Conservation (phyloP, 2,329 filamentous ascomycete genomes). For the Xylariaceae sp. region DNA sequence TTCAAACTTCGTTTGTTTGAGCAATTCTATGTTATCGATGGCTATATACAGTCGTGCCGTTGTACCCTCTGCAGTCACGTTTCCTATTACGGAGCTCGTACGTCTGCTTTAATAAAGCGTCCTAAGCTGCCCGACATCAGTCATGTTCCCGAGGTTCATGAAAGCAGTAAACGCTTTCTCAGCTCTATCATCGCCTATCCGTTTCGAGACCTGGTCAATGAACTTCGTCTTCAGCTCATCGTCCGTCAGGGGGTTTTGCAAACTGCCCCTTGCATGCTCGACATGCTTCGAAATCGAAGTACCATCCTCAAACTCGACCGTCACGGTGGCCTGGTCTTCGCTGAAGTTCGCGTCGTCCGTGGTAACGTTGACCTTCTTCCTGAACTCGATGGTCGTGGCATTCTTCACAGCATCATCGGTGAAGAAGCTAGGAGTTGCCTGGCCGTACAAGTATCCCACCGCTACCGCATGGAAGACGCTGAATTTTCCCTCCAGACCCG, state of each 20-base stretch:
- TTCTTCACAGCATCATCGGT: conserved; percentile 43
- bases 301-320: conserved; percentile 35
- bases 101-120: conserved; percentile 11
- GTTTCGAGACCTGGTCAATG: conserved; percentile 39
- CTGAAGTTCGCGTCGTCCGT: conserved; percentile 36
- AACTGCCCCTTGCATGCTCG: conserved; percentile 45
- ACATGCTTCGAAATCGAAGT: conserved; percentile 39
- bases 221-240: conserved; percentile 46
- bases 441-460: conserved; percentile 45
- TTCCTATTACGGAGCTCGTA: neutral
- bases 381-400: conserved; percentile 23
- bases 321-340: conserved; percentile 35
- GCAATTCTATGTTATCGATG: neutral
- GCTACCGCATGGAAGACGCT: conserved; percentile 51
- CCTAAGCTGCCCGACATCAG: conserved; percentile 25
- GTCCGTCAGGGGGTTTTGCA: conserved; percentile 39
- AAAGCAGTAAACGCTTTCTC: conserved; percentile 33
- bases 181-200: conserved; percentile 37
- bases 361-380: conserved; percentile 42
- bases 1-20: neutral
- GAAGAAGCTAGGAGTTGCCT: conserved; percentile 47
- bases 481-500: conserved; percentile 50
- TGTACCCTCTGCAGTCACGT: neutral
- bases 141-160: conserved; percentile 30
- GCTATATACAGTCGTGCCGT: neutral